Conservation (phyloP, 2,329 filamentous ascomycete genomes). For the Phyllosticta capitalensis region DNA sequence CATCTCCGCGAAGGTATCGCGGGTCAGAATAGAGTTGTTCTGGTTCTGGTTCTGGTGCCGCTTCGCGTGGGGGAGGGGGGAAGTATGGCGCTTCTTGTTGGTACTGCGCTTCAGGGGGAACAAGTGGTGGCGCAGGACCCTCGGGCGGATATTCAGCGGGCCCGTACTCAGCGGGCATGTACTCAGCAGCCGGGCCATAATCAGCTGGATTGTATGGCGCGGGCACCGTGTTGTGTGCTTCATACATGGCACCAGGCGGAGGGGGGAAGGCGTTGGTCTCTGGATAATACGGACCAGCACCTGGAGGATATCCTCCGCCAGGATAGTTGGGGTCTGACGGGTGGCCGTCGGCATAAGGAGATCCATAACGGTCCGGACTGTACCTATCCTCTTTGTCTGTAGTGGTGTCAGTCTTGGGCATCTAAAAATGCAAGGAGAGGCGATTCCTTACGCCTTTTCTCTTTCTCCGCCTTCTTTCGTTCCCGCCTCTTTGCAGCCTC, state of each 20-base stretch:
- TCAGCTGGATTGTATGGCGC: constrained; percentile 36
- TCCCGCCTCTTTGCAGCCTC: constrained; percentile 48
- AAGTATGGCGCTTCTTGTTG: constrained; percentile 20
- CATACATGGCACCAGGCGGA: constrained; percentile 27
- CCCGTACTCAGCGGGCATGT: constrained; percentile 4
- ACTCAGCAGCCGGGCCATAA: constrained; percentile 26
- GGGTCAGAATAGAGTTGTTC: constrained; percentile 19
- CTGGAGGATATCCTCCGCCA: constrained; percentile 1
- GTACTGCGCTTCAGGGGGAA: neutral
- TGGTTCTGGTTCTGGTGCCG: constrained; percentile 18
- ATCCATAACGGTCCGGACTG: neutral
- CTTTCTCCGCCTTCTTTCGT: constrained; percentile 45
- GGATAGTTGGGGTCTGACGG: constrained; percentile 4
- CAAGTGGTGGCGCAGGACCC: neutral
- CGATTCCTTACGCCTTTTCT: constrained; percentile 39
- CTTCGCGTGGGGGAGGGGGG: constrained; percentile 18
- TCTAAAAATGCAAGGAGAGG: constrained; percentile 1
- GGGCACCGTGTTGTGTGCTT: constrained; percentile 23
- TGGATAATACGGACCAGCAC: constrained; percentile 32
- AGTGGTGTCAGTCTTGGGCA: constrained; percentile 5
- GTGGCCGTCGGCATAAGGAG: neutral
- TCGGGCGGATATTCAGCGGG: neutral
- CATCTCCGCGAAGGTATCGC: constrained; percentile 29
- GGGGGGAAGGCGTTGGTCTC: constrained; percentile 40
- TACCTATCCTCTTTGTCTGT: constrained; percentile 12